Evolutionary conservation across 2,329 filamentous ascomycete species (phyloP).

Genomic region (Aureobasidium sp.): DNA sequence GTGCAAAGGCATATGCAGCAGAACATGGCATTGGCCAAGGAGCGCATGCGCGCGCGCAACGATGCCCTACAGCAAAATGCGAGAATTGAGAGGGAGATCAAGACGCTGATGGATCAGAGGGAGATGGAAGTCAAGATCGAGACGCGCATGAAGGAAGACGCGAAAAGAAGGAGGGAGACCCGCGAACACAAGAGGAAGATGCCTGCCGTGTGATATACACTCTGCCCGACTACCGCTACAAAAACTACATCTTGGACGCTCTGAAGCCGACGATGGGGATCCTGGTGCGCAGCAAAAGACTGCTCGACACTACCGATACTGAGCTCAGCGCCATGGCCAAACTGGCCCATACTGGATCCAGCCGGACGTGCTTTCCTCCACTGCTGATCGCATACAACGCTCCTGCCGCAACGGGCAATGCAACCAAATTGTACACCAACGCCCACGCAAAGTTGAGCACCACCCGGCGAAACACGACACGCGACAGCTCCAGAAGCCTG

Average conservation of each 20-base stretch:
- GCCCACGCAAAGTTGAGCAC: constrained; percentile 85
- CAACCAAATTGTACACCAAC: constrained; percentile 68
- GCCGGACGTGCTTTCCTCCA: constrained; percentile 47
- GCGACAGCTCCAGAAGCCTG: constrained; percentile 64
- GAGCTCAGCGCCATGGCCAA: constrained; percentile 90
- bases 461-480: constrained; percentile 67
- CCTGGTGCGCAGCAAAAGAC: constrained; percentile 58
- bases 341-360: constrained; percentile 80
- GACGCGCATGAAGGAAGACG: constrained; percentile 35
- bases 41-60: constrained; percentile 29
- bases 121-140: constrained; percentile 39
- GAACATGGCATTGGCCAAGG: constrained; percentile 26
- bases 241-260: background rate
- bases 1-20: constrained; percentile 27
- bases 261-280: constrained; percentile 40
- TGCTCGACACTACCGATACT: constrained; percentile 80
- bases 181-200: constrained; percentile 25
- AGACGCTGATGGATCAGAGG: constrained; percentile 38
- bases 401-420: constrained; percentile 75
- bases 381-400: constrained; percentile 59
- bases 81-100: constrained; percentile 37
- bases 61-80: constrained; percentile 36
- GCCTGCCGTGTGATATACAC: background rate
- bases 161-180: constrained; percentile 30
- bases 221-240: background rate